Base-by-base conservation (phyloP, 441 rosid species). In the Raphanus hybrid region DNA sequence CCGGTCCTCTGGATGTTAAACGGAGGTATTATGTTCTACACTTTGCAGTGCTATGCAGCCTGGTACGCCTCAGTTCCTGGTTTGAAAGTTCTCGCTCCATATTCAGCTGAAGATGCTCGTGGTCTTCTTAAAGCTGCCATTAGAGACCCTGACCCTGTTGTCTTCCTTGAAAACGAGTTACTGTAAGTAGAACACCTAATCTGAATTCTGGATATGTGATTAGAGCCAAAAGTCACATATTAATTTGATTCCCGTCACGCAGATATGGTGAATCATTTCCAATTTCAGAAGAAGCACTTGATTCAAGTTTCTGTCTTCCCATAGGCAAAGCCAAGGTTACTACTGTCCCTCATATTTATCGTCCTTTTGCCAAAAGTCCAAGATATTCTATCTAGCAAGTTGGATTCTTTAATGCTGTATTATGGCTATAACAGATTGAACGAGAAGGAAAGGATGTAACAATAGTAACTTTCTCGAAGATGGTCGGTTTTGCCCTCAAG, bases 131-230 rank as follows among this genome's bases (percentile, higher is more conserved):
- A 92, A 86, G 98, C 99, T 71, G 99, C 99, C 55, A 92, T 92
- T 78, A 90, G 98, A 77, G 99, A 95, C 84, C 99, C 97, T 48
- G 99, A 91, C 82, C 99, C 98, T 74, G 98, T 95, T 71, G 94
- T 92, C 76, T 89, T 95, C 88, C 98, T 92, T 54, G 97, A 94
- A 86, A 94, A 94, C 76, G 98, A 92, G 85, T 73, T 92, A 73
- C 77, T 92, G 98, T 95, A 81, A 81, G 97, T 82, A 69, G 78
- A 78, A 69, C 23, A 5, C 52, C 45, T 52, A 16, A 65, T 67
- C 6, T 14, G 59, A 62, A 48, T 0, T 74, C 9, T 20, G 0
- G 48, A 27, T n/a, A 32, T 67, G 5, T 55, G 57, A 14, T 5
- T 50, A 50, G 18, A 50, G 57, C 57, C 57, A 5, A n/a, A 6